Evolutionary conservation across 805 yeast genomes (phyloP), one percentile per base, ranked within the genome.

Genomic region (Ogataea paraovalis): DNA sequence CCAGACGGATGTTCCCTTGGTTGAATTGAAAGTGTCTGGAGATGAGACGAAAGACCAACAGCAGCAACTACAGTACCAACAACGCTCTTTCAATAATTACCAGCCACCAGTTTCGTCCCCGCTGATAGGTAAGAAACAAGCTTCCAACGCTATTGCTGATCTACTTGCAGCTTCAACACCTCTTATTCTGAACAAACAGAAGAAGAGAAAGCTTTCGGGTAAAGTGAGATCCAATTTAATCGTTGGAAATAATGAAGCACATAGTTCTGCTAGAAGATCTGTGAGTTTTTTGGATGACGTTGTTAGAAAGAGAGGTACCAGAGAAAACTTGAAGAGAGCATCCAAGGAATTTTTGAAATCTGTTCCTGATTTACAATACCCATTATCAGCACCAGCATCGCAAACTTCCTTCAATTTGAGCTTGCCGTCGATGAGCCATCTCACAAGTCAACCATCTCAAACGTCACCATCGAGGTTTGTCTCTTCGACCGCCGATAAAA

Each of bases 1-100:
- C 52, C 82, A 78, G 57, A 64, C 66, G 1, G 55, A 58, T 6
- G 65, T 64, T 2, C 68, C 73, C 5, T 49, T 70, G 16, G 42
- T 50, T 21, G 60, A 62, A 18, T 59, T 72, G 40, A 56, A 65
- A 47, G 55, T 62, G n/a, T 51, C 54, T 6, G 51, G 36, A 18
- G 33, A 13, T 19, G 39, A 34, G 3, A 20, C 14, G 19, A 13
- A 54, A 19, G 44, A 27, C 21, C 44, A 25, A 18, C 21, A 16
- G 7, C 38, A 34, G 16, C 34, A 30, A 12, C 34, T 12, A 30
- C 34, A 30, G 14, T 14, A 7, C 4, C 34, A 9, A 41, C 12
- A 18, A n/a, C 41, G 19, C 9, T 16, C 42, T 23, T n/a, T 33
- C 7, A 27, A 22, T 16, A 21, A 23, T 19, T 42, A 44, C n/a